Evolutionary conservation across 495 filamentous ascomycete species (phyloP).

Genomic region (Lophium mytilinum): DNA sequence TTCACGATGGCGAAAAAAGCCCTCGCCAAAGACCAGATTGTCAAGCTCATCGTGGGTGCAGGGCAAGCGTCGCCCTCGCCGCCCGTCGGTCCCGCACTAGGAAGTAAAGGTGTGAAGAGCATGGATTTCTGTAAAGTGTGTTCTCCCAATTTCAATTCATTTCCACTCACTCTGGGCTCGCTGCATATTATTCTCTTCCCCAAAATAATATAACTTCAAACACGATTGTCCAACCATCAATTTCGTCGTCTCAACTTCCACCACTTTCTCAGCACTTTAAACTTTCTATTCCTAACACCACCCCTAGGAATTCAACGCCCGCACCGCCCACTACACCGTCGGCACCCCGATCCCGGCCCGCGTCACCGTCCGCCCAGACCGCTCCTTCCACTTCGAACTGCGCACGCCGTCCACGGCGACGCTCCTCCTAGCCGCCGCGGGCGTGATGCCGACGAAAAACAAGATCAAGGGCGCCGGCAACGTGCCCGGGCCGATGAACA

Average conservation of each 20-base stretch:
- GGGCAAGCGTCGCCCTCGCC: constrained; percentile 95
- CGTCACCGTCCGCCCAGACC: constrained; percentile 87
- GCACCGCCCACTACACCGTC: constrained; percentile 72
- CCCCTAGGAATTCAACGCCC: constrained; percentile 89
- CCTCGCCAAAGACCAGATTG: constrained; percentile 69
- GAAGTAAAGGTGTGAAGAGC: constrained; percentile 96
- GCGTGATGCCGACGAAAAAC: constrained; percentile 64
- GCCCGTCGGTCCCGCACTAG: constrained; percentile 94
- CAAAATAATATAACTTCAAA: neutral
- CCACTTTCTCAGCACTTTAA: no score
- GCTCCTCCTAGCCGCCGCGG: constrained; percentile 76
- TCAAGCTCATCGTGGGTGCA: constrained; percentile 96
- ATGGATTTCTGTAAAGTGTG: constrained; percentile 99
- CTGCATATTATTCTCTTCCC: neutral
- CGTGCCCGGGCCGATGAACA: constrained; percentile 32
- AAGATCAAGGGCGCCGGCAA: constrained; percentile 65
- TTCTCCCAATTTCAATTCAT: constrained; percentile 7
- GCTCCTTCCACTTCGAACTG: constrained; percentile 86
- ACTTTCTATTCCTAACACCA: neutral
- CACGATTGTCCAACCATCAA: no score
- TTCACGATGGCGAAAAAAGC: constrained; percentile 70
- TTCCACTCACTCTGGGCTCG: neutral
- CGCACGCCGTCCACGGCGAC: constrained; percentile 88
- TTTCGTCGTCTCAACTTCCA: no score
- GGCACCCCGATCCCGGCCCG: constrained; percentile 85